These are phyloP conservation scores for Cutaneotrichosporon sp. DNA, from an alignment of 1,284 basidiomycete genomes.

Conservation along the genomic window DNA sequence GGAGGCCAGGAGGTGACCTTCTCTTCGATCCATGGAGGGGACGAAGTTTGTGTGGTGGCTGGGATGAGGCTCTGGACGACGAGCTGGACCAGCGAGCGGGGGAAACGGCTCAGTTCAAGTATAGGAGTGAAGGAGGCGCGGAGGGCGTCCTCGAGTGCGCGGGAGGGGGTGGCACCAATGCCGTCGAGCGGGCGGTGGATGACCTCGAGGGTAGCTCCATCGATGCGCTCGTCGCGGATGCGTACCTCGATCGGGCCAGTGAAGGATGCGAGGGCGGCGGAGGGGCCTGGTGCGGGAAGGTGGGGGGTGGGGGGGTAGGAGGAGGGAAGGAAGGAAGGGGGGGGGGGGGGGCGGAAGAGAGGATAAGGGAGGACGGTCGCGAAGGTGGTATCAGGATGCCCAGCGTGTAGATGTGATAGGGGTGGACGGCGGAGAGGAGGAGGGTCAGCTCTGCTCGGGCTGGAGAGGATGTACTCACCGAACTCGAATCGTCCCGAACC, in stretches of 20 bases:
- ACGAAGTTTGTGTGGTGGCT: constrained; percentile 34
- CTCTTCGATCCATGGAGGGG: constrained; percentile 26
- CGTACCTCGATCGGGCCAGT: constrained; percentile 59
- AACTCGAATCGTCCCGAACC: constrained; percentile 50
- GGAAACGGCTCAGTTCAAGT: constrained; percentile 55
- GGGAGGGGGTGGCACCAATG: constrained; percentile 49
- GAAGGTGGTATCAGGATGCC: too few species aligned
- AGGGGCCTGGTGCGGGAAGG: constrained; percentile 40
- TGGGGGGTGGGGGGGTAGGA: not conserved
- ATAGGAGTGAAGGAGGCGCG: constrained; percentile 49
- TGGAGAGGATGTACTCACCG: constrained; percentile 34
- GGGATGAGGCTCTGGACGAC: constrained; percentile 61
- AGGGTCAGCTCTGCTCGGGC: not conserved
- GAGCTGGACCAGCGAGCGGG: constrained; percentile 62
- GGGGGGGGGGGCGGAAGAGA: not conserved
- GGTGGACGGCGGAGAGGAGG: not conserved
- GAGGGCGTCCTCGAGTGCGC: constrained; percentile 48
- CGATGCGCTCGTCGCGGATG: constrained; percentile 57
- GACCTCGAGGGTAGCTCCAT: constrained; percentile 57
- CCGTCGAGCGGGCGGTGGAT: constrained; percentile 56
- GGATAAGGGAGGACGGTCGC: too few species aligned
- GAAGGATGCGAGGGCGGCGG: constrained; percentile 53
- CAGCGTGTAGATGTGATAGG: not conserved
- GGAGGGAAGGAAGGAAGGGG: not conserved
- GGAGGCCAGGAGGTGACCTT: constrained; percentile 6